Evolutionary conservation across 306 rosid species (phyloP).

Genomic region (Pyrus betulifolia): DNA sequence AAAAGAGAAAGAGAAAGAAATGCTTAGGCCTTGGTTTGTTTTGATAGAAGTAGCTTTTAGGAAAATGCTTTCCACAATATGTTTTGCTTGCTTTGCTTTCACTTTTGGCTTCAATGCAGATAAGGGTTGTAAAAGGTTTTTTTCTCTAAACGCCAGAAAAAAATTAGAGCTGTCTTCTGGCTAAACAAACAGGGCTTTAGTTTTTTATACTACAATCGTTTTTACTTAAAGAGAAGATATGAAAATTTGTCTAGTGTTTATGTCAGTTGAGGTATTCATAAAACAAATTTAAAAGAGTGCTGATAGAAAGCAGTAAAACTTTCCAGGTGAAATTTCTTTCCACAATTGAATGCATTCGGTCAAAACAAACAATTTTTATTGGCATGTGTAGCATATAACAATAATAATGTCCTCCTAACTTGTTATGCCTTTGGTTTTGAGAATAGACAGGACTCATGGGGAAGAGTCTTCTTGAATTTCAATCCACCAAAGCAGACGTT

Average conservation of each 20-base stretch:
- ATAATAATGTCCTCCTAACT: constrained; percentile 13
- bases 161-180: not conserved
- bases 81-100: not conserved
- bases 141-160: not conserved
- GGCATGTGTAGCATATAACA: constrained; percentile 9
- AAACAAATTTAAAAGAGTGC: not conserved
- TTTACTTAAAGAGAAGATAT: not conserved
- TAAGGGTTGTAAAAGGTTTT: not conserved
- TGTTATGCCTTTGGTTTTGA: constrained; percentile 19
- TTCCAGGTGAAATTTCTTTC: not conserved
- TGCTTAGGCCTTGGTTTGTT: not conserved
- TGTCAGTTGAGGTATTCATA: not conserved
- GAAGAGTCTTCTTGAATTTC: constrained; percentile 79
- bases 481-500: constrained; percentile 80
- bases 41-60: not conserved
- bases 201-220: not conserved
- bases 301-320: too few relatives aligned
- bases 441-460: constrained; percentile 92
- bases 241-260: not conserved
- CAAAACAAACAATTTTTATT: not conserved
- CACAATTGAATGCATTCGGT: not conserved
- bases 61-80: not conserved
- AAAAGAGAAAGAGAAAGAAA: not conserved
- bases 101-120: not conserved
- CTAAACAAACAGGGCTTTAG: not conserved